Evolutionary conservation across 2,329 filamentous ascomycete genomes (phyloP), one percentile per base, ranked within the genome.

Genomic region (Curvularia sp.): DNA sequence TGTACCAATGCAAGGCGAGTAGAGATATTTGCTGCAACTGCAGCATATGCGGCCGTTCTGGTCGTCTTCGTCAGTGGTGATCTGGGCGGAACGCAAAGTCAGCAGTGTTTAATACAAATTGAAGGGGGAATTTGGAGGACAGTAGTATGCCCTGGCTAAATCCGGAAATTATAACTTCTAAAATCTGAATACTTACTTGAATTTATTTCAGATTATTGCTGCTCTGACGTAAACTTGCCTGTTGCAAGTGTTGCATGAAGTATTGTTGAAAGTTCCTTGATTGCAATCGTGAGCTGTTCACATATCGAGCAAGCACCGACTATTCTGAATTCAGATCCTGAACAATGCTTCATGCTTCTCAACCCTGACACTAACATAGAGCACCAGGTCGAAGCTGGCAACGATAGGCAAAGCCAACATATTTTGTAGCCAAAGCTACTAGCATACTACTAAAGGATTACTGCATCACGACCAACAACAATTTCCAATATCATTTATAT

Each of bases 21-120:
- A 3, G 68, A 71, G n/a, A 57, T 73, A 3, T 71, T 72, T 50
- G 67, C 63, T 18, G 60, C 69, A 30, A 69, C 69, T 5, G 67
- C 69, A 10, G 65, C 62, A 3, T 70, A 69, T 42, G 67, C 66
- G 2, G 67, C 66, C 18, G 64, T 67, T 7, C 57, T 65, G 19
- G 67, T 69, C 13, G 53, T 70, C 8, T 71, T 70, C 38, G 57
- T 70, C 3, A 66, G 60, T 30, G 61, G 66, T 0, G 62, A 67
- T 54, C 51, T 71, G 1, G 63, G 63, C n/a, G 53, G 60, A 1
- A 43, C 21, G 21, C 49, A 55, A 12, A 38, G 36, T 10, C 28
- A 39, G n/a, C 50, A 47, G 23, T 53, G 50, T 27, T n/a, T 53
- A 3, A 28, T 63, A 9, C 57, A 63, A 19, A 53, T 60, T 7